Percentiles rank a stretch among this genome's conserved stretches.
phyloP scores from a whole-genome alignment of 2,329 filamentous ascomycete species.

The Aureobasidium sp. region DNA sequence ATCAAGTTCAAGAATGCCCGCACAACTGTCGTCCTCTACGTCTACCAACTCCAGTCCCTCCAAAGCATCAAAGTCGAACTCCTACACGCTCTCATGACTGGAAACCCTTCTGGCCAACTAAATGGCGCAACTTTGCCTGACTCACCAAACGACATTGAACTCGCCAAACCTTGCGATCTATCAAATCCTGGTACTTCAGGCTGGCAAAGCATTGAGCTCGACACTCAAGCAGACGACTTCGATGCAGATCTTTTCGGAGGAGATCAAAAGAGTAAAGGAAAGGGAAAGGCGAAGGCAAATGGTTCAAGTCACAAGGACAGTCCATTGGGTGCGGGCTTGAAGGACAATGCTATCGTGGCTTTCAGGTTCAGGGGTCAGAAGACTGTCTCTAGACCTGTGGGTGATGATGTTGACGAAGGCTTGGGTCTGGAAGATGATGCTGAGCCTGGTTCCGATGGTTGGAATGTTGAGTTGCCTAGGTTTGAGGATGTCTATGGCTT shows the following conservation, averaged over 20 bases:
- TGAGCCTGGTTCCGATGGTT: constrained; percentile 22
- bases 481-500: constrained; percentile 23
- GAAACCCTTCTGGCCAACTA: constrained; percentile 37
- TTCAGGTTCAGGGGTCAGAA: constrained; percentile 34
- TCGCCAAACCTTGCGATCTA: constrained; percentile 46
- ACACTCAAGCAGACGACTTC: constrained; percentile 28
- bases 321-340: constrained; percentile 38
- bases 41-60: constrained; percentile 47
- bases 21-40: constrained; percentile 52
- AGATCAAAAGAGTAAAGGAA: constrained; percentile 41
- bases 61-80: constrained; percentile 45
- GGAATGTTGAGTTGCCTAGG: constrained; percentile 23
- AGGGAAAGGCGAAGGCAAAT: constrained; percentile 38
- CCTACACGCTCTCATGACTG: constrained; percentile 44
- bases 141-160: constrained; percentile 41
- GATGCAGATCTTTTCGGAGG: constrained; percentile 30
- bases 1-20: constrained; percentile 53
- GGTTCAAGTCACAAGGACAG: constrained; percentile 40
- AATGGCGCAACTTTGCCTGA: constrained; percentile 42
- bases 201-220: constrained; percentile 39
- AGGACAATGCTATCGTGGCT: constrained; percentile 37
- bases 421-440: constrained; percentile 23
- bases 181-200: constrained; percentile 42
- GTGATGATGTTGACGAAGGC: constrained; percentile 28
- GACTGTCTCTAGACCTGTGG: neutral